Evolutionary conservation across 768 basidiomycete genomes (phyloP).

Genomic region (Mycena metata): DNA sequence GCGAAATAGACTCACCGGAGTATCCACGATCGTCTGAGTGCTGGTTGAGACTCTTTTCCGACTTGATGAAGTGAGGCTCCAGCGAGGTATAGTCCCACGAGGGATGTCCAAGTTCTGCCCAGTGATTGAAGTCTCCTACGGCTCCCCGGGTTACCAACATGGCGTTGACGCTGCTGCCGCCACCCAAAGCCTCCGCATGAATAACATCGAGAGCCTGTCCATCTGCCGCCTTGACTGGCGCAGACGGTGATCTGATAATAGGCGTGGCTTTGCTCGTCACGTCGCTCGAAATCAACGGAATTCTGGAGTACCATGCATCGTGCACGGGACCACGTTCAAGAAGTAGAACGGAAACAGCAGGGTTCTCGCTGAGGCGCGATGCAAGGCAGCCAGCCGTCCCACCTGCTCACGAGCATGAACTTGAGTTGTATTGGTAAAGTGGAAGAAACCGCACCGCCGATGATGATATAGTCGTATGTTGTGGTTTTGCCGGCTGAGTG

Average conservation of each 20-base stretch:
- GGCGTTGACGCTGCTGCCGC: constrained; percentile 27
- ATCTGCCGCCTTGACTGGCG: neutral
- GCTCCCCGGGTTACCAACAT: constrained; percentile 31
- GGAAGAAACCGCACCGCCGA: constrained; percentile 26
- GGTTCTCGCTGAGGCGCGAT: constrained; percentile 26
- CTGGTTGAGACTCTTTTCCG: constrained; percentile 27
- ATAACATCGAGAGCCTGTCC: constrained; percentile 7
- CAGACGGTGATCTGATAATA: constrained; percentile 7
- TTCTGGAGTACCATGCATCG: constrained; percentile 19
- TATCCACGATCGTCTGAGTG: neutral
- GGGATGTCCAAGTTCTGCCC: constrained; percentile 30
- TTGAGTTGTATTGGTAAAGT: neutral
- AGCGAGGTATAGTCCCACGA: constrained; percentile 25
- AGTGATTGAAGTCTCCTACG: constrained; percentile 31
- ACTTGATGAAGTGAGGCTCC: constrained; percentile 30
- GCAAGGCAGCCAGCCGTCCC: constrained; percentile 23
- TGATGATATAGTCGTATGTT: constrained; percentile 38
- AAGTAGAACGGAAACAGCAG: constrained; percentile 13
- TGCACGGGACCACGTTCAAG: constrained; percentile 21
- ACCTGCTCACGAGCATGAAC: neutral
- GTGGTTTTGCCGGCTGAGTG: neutral
- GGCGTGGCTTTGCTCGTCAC: constrained; percentile 18
- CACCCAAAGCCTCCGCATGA: constrained; percentile 16
- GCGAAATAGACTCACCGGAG: neutral
- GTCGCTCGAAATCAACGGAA: constrained; percentile 26